Base-by-base conservation (phyloP, 2,329 filamentous ascomycete species). In the Akanthomyces uredinophilus region DNA sequence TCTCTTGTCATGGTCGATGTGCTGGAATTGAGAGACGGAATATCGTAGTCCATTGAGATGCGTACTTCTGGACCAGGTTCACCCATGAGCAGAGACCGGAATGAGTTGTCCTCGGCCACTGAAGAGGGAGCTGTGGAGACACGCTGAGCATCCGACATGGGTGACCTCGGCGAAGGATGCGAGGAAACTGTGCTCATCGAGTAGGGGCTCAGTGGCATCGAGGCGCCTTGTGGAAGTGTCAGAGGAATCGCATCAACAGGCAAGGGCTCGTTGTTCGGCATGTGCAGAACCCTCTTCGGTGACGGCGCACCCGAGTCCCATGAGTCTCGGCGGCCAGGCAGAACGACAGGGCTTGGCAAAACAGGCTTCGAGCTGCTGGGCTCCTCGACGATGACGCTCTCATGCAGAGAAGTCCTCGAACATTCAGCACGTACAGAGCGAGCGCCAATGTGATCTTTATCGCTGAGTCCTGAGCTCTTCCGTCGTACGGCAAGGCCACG, bases 111-210 rank as follows among this genome's bases (percentile, higher is more conserved):
- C 65, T 92, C 90, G 1, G 85, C 83, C 49, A 88, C 79, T 0
- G 89, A 92, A 1, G 90, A 93, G 6, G 88, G 86, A 2, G 90
- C 87, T 1, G 90, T 92, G 6, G 89, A 90, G 32, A 92, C 83
- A 22, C 88, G 83, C 59, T 90, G 87, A 1, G 84, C 84, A 65
- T 93, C 90, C 4, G 85, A 87, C 73, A 90, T 78, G 63, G 87
- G 79, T 64, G 88, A 83, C 59, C 88, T 84, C 0, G 89, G 90
- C 5, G 89, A 92, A 1, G 89, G 83, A 70, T 87, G 82, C 0
- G 89, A 89, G 0, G 89, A 85, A 55, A 86, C 78, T 65, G 84
- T 81, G 56, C 83, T 82, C 64, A 85, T 83, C 46, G 89, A 84
- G 59, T 87, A 86, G 10, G 89, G 87, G 72, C 88, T 87, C 65